Conservation (phyloP, 2,329 filamentous ascomycete genomes). For the Pseudocercospora musae region DNA sequence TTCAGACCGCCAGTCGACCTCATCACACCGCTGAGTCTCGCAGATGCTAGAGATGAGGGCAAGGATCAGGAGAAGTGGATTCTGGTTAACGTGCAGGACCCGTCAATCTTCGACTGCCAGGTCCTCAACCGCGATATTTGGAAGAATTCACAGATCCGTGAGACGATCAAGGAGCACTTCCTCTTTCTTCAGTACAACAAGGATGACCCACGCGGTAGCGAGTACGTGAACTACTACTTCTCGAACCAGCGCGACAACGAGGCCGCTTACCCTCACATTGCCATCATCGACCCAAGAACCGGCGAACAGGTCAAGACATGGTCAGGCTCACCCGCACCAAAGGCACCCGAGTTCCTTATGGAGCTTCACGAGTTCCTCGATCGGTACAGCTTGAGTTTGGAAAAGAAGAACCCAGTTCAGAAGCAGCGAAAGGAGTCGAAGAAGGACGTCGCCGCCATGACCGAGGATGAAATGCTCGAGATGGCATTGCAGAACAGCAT, state of each 20-base stretch:
- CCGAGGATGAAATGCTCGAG: conserved; percentile 95
- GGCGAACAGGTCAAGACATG: conserved; percentile 97
- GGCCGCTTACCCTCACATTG: conserved; percentile 93
- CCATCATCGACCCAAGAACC: conserved; percentile 90
- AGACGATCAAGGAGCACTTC: conserved; percentile 87
- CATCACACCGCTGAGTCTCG: conserved; percentile 77
- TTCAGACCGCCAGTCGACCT: conserved; percentile 91
- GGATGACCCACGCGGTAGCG: conserved; percentile 70
- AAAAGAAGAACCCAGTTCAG: conserved; percentile 90
- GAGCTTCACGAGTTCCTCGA: conserved; percentile 96
- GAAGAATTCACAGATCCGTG: conserved; percentile 77
- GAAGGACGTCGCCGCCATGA: conserved; percentile 82
- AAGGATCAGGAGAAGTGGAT: conserved; percentile 92
- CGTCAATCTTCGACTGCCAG: conserved; percentile 91
- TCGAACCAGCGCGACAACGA: conserved; percentile 66
- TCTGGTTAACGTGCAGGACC: conserved; percentile 90
- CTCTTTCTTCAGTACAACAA: conserved; percentile 94
- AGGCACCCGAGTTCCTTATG: conserved; percentile 76
- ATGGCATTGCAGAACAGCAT: conserved; percentile 89
- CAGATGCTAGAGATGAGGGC: conserved; percentile 77
- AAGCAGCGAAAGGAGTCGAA: conserved; percentile 64
- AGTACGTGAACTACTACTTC: conserved; percentile 92
- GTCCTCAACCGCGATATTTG: conserved; percentile 91
- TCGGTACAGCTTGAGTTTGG: conserved; percentile 81
- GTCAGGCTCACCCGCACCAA: conserved; percentile 78